Evolutionary conservation across 306 rosid species (phyloP), one percentile per base, ranked within the genome.

Genomic region (Neltuma alba): DNA sequence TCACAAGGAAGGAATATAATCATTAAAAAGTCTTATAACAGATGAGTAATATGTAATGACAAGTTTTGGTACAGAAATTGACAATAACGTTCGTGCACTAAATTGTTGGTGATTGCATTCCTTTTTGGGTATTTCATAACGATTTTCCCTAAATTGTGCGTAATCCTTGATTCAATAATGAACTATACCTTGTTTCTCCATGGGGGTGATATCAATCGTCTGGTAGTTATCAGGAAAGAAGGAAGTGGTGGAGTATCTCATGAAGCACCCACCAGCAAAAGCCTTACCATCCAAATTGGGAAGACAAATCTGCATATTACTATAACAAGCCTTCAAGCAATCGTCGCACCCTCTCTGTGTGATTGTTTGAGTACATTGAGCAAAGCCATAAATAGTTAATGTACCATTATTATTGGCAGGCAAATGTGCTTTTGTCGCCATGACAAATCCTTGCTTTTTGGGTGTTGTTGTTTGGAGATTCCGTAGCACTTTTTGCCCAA

Each of bases 161-260:
- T n/a, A n/a, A n/a, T n/a, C n/a, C n/a, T n/a, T n/a, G n/a, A n/a
- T n/a, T n/a, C n/a, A n/a, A n/a, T n/a, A n/a, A n/a, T n/a, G n/a
- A n/a, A n/a, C n/a, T n/a, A n/a, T n/a, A n/a, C 66, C 66, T 60
- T 60, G 37, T 60, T 60, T 14, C 3, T 7, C 33, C n/a, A 4
- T 13, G 38, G 66, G 37, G 5, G 36, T 60, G 1, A 60, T 0
- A 13, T 28, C 36, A 60, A 60, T 30, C 1, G 37, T 60, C 66
- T 6, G 66, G 38, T n/a, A 54, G 21, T 60, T 13, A 27, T 28
- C 11, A 4, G 66, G 37, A 60, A 60, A 28, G 66, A 60, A 60
- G 66, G 66, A 27, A 12, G 38, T 1, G n/a, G 66, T 12, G n/a
- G 66, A 60, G 66, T 60, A 60, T 60, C 66, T 60, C 66, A 60